Evolutionary conservation across 1,284 basidiomycete species (phyloP), one percentile per base, ranked within the genome.

Genomic region (Rhodotorula sp.): DNA sequence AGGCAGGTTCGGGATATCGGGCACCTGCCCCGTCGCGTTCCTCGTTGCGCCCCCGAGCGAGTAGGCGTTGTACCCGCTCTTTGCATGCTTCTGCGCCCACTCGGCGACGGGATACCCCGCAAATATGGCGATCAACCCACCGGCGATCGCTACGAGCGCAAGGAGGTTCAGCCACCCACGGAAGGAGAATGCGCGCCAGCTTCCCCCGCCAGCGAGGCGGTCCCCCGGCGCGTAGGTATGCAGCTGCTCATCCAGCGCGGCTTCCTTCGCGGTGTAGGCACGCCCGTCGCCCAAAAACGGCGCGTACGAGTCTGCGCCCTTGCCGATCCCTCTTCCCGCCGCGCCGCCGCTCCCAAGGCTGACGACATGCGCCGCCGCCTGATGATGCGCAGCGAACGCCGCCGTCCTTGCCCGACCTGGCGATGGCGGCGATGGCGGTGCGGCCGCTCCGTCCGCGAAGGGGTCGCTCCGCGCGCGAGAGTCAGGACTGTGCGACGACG

Each of bases 181-280:
- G 10, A 66, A 46, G 44, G 72, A 73, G 29, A 64, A 63, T 1
- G 39, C 25, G 8, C 19, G 5, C 13, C 8, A n/a, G 44, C 25
- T 8, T 7, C 46, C 34, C 13, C 53, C 61, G 57, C 58, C 67
- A 3, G 64, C 48, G 56, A 53, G 63, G 9, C 57, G 48, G 56
- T 62, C 60, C 3, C 27, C 51, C 12, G 41, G 29, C 21, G 41
- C 3, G 41, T 64, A 61, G 78, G 86, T 89, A 80, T 91, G 90
- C 3, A 85, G 82, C 1, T 83, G 82, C 64, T 88, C 88, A 76
- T 87, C 83, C 36, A 82, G 74, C 64, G 81, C 81, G 53, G 81
- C 81, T 37, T 83, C 82, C 61, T 80, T 79, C 44, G 74, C 77
- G 60, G 78, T 77, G 74, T 77, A 79, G n/a, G 56, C 22, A 1